phyloP scores from a whole-genome alignment of 495 filamentous ascomycete genomes.

The Hypoxylon intermedium region DNA sequence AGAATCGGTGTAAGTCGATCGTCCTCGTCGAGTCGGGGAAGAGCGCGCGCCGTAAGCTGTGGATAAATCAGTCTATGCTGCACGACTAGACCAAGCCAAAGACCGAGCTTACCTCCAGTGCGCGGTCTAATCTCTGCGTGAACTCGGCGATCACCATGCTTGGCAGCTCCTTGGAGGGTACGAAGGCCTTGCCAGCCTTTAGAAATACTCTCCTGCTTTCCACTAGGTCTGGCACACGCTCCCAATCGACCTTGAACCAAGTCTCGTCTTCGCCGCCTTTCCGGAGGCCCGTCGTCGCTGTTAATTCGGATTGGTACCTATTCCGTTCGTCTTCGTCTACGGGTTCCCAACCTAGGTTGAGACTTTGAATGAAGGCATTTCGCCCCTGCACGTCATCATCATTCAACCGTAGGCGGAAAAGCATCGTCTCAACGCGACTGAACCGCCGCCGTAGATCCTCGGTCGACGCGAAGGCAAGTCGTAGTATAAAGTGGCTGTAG shows the following conservation, averaged over 20 bases:
- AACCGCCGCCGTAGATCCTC: slow-evolving; percentile 94
- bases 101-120: slow-evolving; percentile 71
- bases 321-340: slow-evolving; percentile 77
- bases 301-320: slow-evolving; percentile 55
- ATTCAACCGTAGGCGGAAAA: slow-evolving; percentile 82
- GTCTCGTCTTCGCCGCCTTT: slow-evolving; percentile 70
- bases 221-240: slow-evolving; percentile 87
- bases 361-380: slow-evolving; percentile 74
- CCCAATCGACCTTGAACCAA: slow-evolving; percentile 97
- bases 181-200: slow-evolving; percentile 85
- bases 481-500: slow-evolving; percentile 96
- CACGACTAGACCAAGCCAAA: background rate
- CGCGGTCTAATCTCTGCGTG: slow-evolving; percentile 73
- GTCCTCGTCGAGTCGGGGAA: slow-evolving; percentile 95
- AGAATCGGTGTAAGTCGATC: slow-evolving; percentile 94
- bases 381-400: slow-evolving; percentile 73
- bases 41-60: slow-evolving; percentile 82
- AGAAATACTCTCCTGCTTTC: slow-evolving; percentile 79
- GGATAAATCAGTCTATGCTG: slow-evolving; percentile 17
- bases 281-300: slow-evolving; percentile 41
- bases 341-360: slow-evolving; percentile 75
- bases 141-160: slow-evolving; percentile 92
- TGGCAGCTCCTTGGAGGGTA: slow-evolving; percentile 82
- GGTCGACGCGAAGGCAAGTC: slow-evolving; percentile 88
- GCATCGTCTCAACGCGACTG: slow-evolving; percentile 80